Percentiles rank a stretch among this genome's conserved stretches.
Evolutionary conservation across 202 grass and related monocot genomes (phyloP).

Genomic region (Eragrostis tef): DNA sequence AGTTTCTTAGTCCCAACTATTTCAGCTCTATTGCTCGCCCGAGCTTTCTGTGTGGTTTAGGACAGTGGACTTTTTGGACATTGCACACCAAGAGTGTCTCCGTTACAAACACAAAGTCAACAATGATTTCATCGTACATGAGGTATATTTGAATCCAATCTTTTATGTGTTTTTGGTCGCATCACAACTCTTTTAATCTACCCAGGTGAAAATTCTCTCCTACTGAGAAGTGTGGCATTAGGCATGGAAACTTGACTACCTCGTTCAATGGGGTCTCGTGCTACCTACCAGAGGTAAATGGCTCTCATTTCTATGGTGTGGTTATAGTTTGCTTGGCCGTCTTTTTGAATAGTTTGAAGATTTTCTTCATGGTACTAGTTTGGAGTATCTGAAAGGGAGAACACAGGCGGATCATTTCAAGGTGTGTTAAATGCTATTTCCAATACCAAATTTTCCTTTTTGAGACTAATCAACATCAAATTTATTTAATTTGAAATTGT

Average conservation of each 20-base stretch:
- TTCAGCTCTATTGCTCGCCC: background rate
- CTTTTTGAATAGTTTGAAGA: background rate
- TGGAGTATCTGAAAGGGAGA: background rate
- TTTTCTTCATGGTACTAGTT: background rate
- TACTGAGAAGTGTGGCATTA: conserved; percentile 4
- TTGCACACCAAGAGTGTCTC: conserved; percentile 10
- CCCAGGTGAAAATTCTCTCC: background rate
- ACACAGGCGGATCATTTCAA: background rate
- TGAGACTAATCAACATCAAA: too few species aligned
- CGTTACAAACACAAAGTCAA: background rate
- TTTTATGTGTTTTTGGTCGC: too few species aligned
- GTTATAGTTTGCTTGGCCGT: too few species aligned
- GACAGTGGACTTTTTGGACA: background rate
- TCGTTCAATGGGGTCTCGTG: conserved; percentile 2
- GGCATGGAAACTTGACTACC: conserved; percentile 13
- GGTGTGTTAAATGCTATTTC: background rate
- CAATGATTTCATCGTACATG: background rate
- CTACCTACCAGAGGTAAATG: conserved; percentile 16
- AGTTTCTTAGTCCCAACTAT: too few species aligned
- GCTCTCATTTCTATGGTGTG: background rate
- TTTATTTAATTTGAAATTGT: conserved; percentile 17
- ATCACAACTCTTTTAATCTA: conserved; percentile 1
- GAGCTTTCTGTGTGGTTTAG: background rate
- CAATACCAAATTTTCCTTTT: too few species aligned
- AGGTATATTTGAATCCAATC: background rate